A percentile compares a stretch with the other conserved stretches of the same genome.
Conservation (phyloP, 495 filamentous ascomycete species). For the Hamigera avellanea region DNA sequence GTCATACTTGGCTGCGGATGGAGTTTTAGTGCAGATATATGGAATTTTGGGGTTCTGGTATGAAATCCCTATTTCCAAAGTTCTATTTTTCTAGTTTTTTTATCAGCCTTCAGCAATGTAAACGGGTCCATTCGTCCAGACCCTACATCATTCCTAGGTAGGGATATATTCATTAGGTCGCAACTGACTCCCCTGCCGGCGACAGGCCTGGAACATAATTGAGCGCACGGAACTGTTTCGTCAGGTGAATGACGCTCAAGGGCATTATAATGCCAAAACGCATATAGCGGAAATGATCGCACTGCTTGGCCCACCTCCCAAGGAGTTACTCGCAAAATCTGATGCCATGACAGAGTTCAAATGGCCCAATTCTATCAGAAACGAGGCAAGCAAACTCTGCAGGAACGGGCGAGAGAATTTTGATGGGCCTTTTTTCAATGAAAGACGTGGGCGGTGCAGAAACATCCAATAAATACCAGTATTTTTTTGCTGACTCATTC, state of each 20-base stretch:
- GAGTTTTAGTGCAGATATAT: conserved; percentile 25
- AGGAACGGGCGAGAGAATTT: conserved; percentile 9
- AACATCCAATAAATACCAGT: background rate
- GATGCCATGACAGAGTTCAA: conserved; percentile 6
- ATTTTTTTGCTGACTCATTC: background rate
- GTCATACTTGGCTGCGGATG: conserved; percentile 26
- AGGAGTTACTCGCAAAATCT: conserved; percentile 17
- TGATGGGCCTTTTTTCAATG: conserved; percentile 12
- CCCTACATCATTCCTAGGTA: conserved; percentile 1
- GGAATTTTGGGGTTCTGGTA: conserved; percentile 32
- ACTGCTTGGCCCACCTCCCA: conserved; percentile 29
- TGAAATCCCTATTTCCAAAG: conserved; percentile 1
- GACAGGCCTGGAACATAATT: conserved; percentile 33
- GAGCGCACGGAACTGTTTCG: conserved; percentile 28
- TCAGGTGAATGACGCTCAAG: conserved; percentile 9
- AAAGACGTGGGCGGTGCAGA: conserved; percentile 4
- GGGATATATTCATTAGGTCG: background rate
- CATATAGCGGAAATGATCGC: conserved; percentile 32
- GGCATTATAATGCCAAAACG: conserved; percentile 13
- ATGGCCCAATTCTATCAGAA: conserved; percentile 9
- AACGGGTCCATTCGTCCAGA: no score
- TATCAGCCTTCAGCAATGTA: no score
- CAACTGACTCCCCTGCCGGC: background rate
- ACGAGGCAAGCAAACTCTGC: conserved; percentile 6
- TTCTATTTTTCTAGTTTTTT: no score